Base-by-base conservation (phyloP, 257 asterid genomes). In the Solanum infundibuliforme region DNA sequence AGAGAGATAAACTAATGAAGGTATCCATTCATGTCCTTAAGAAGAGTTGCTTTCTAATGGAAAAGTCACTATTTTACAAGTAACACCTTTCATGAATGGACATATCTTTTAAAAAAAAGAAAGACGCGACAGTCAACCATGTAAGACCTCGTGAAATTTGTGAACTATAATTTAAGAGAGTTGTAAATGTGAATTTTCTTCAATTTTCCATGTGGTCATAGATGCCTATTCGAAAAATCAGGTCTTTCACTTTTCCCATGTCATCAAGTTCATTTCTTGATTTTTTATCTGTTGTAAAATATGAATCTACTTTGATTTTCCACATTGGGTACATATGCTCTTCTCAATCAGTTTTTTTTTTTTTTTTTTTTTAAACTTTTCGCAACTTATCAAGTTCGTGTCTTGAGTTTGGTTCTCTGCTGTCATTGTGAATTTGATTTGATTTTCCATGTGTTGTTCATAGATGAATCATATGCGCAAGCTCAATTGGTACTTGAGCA, bases 401-500 rank as follows among this genome's bases (percentile, higher is more conserved):
- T 82, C 43, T 48, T 81, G 5, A 48, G 21, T 82, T 81, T 82
- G 29, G 41, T 46, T 82, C 85, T 48, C 43, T 52, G 86, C 13
- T 82, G 86, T 48, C 65, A 48, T 48, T 46, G 29, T 82, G 71
- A 48, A 52, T 48, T 48, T 7, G 27, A 23, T 81, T 82, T 82
- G 71, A 82, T 82, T 52, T 82, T 48, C 21, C 43, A 29, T 82
- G 86, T 20, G 69, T 39, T 13, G 20, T 82, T 48, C 7, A 88
- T 91, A 95, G 99, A 94, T 66, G 99, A 95, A 81, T 93, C 98
- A 29, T 93, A 93, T 90, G 91, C 94, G 3, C 94, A 92, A 88
- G 96, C 96, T 82, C 83, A 92, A 76, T 89, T 95, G 93, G 91
- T 97, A 25, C 88, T 97, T 94, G 98, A 97, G 81, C 99, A 97